Evolutionary conservation across 2,329 filamentous ascomycete species (phyloP), one percentile per base, ranked within the genome.

Genomic region (Pseudocercospora cruenta): DNA sequence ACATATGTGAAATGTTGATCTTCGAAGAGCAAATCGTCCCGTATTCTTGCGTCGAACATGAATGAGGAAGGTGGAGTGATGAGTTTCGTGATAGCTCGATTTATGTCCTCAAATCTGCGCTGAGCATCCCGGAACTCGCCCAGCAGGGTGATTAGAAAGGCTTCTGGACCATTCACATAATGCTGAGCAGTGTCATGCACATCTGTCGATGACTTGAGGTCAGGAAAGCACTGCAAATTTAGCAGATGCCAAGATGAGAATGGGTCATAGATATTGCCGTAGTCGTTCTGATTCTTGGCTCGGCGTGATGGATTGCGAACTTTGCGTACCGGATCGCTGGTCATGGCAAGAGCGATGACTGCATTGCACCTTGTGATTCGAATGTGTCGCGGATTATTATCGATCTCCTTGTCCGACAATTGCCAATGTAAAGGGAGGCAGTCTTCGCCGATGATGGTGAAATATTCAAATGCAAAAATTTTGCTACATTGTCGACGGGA

Each of bases 391-490:
- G 78, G 67, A 19, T 78, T 72, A 60, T 77, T 75, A 71, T 82
- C 74, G 31, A 76, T 53, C 80, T 81, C 69, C 5, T 31, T 59
- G 16, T 88, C 86, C 45, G 84, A 83, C 21, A 81, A 78, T 72
- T 90, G 88, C 87, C 87, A 90, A 5, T 84, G 80, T 71, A 87
- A 85, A 0, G 88, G 87, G 31, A 82, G 79, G 49, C 87, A 82
- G 4, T 82, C 83, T 3, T 85, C 81, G 1, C 83, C 84, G 14
- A 89, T 82, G 8, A 88, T 81, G 5, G 87, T 89, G 72, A 88
- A 89, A 73, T 89, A 90, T 70, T 89, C 88, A 74, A 90, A 88
- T 47, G 82, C 85, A 73, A 90, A 89, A 69, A 88, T 83, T 74
- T 89, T 88, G 7, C 83, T 85, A 5, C 84, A 80, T 70, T 86